Evolutionary conservation across 2,329 filamentous ascomycete species (phyloP).

Genomic region (Exophiala aquamarina): DNA sequence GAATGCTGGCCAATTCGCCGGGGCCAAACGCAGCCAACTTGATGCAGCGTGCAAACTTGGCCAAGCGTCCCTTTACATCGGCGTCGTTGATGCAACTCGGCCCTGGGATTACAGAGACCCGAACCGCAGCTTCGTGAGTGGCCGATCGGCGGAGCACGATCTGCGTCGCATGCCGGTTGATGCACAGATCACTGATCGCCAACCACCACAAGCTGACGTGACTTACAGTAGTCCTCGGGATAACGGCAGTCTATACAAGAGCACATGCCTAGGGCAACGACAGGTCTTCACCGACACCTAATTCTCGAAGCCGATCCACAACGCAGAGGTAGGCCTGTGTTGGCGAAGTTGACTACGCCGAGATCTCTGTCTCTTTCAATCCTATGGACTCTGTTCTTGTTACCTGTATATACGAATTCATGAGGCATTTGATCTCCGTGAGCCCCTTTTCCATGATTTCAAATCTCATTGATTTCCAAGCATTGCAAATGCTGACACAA

Average conservation of each 20-base stretch:
- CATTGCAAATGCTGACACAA: too few species aligned
- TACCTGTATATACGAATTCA: too few species aligned
- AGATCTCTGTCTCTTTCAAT: too few species aligned
- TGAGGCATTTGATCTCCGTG: too few species aligned
- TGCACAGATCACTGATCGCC: constrained; percentile 34
- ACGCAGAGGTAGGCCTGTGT: constrained; percentile 21
- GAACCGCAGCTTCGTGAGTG: constrained; percentile 10
- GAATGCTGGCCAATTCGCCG: constrained; percentile 4
- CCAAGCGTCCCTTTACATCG: constrained; percentile 7
- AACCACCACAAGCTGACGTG: constrained; percentile 30
- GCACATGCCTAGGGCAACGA: constrained; percentile 33
- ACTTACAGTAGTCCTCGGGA: neutral
- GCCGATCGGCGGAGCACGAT: constrained; percentile 29
- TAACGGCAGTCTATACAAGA: constrained; percentile 1
- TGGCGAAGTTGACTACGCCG: too few species aligned
- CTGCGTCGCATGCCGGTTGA: constrained; percentile 32
- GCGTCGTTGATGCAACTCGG: constrained; percentile 12
- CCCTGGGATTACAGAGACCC: constrained; percentile 26
- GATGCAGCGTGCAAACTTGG: too few species aligned
- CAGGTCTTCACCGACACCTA: constrained; percentile 32
- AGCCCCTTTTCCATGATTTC: too few species aligned
- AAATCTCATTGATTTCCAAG: too few species aligned
- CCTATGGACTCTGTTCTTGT: too few species aligned
- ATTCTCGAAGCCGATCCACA: constrained; percentile 32
- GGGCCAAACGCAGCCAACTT: too few species aligned